Evolutionary conservation across 139 green algal species (phyloP).

Genomic region (Chlorella sorokiniana): DNA sequence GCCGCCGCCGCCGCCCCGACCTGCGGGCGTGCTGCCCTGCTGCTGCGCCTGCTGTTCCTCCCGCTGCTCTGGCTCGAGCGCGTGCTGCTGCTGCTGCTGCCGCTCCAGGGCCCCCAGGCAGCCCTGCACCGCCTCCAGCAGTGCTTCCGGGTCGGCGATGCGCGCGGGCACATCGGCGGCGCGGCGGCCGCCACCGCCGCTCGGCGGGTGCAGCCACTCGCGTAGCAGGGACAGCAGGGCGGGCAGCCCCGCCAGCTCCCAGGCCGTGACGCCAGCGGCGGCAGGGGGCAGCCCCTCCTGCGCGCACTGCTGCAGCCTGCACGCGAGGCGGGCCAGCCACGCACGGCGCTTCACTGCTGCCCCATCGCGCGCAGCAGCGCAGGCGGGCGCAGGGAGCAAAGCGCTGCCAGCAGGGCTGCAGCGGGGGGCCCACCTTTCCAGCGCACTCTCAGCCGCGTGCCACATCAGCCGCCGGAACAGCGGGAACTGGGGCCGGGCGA

Average conservation of each 20-base stretch:
- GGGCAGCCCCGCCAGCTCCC: conserved; percentile 32
- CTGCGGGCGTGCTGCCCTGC: neutral
- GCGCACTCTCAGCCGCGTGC: conserved; percentile 35
- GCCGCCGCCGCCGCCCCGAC: neutral
- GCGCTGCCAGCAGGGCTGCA: neutral
- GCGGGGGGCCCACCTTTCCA: neutral
- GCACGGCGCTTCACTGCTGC: neutral
- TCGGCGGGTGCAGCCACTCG: conserved; percentile 28
- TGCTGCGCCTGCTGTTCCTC: neutral
- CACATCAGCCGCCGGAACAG: conserved; percentile 49
- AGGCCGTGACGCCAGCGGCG: neutral
- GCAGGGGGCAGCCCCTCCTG: neutral
- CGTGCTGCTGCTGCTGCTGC: neutral
- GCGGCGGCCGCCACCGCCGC: neutral
- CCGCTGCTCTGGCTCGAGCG: neutral
- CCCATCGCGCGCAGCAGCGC: neutral
- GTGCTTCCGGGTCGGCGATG: neutral
- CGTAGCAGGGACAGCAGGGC: conserved; percentile 16
- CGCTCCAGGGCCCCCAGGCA: neutral
- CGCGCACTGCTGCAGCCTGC: conserved; percentile 17
- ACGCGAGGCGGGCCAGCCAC: no score
- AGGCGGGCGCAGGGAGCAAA: neutral
- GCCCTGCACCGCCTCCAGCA: conserved; percentile 27
- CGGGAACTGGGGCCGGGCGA: conserved; percentile 52
- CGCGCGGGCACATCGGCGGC: conserved; percentile 1